A percentile compares a stretch with the other conserved stretches of the same genome.
These are phyloP conservation scores for Barnettozyma wickerhamii DNA, from an alignment of 805 yeast species.

Conservation along the genomic window DNA sequence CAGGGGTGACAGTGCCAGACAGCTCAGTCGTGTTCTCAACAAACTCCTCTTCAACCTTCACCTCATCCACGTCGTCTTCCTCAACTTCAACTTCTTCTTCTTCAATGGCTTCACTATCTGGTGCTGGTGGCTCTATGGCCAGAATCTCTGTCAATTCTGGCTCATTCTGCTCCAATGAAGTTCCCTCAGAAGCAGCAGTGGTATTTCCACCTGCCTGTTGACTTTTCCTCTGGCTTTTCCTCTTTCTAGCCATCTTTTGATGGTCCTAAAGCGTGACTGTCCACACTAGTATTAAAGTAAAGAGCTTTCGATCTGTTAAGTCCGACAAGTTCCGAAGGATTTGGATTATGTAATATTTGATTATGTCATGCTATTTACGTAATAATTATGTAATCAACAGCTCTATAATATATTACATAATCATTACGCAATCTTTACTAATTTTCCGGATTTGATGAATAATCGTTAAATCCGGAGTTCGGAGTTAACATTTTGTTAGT, in stretches of 20 bases:
- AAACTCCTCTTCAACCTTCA: neutral
- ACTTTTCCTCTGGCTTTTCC: slow-evolving; percentile 9
- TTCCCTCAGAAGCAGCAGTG: no score
- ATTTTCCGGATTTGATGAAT: no score
- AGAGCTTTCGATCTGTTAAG: no score
- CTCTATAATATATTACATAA: no score
- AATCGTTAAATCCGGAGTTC: no score
- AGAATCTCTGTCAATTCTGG: neutral
- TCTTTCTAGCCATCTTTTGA: slow-evolving; percentile 17
- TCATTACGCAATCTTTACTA: no score
- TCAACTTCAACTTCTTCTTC: neutral
- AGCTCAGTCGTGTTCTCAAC: neutral
- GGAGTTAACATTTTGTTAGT: no score
- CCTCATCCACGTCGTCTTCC: neutral
- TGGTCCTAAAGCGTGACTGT: neutral
- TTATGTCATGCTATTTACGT: no score
- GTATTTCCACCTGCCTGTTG: neutral
- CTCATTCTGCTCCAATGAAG: neutral
- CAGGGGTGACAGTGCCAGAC: neutral
- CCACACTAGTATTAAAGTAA: no score
- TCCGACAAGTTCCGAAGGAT: no score
- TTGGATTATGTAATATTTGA: no score
- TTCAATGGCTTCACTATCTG: neutral
- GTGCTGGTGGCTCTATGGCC: neutral
- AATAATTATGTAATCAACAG: no score